Evolutionary conservation across 176 grass and related monocot species (phyloP), one percentile per base, ranked within the genome.

Genomic region (Oryza meridionalis): DNA sequence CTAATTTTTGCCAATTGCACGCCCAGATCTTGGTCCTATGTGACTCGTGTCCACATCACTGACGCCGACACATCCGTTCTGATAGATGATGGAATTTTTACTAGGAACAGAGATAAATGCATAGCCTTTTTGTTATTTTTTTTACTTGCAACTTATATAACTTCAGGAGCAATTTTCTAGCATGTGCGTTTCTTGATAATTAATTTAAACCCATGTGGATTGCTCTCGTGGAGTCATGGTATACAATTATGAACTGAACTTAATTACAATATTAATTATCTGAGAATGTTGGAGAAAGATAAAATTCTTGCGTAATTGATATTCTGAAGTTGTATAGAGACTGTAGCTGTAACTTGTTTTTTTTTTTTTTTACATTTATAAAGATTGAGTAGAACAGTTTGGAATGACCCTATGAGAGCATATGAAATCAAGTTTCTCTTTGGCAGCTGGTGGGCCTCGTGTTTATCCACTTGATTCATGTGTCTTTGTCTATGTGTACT

Each of bases 381-480:
- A 50, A 74, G 7, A 37, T 76, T 11, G 22, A 11, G 26, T 33
- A n/a, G 1, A 37, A 64, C 46, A 27, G 5, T 43, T 81, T 46
- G 25, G 37, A 67, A 61, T 25, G 25, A 27, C 62, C 26, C 3
- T 42, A 4, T 42, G 25, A 12, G 55, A 74, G 69, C 25, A 24
- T 27, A 78, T 43, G 42, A 79, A 67, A 67, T 26, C 37, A 33
- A 73, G 8, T 22, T 69, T 55, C 76, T n/a, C 7, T 63, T 46
- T 50, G 63, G 43, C 58, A 15, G 50, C 62, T 80, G 77, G 22
- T 63, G 47, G 76, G 62, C 22, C 49, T 68, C 5, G 82, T 64
- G 62, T 84, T 80, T 89, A 84, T 89, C 87, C 87, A 50, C 87
- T 76, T 76, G 81, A 70, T 69, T 13, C 70, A 31, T 61, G 82